Base-by-base conservation (phyloP, 2,329 filamentous ascomycete genomes). In the Cladobotryum protrusum region DNA sequence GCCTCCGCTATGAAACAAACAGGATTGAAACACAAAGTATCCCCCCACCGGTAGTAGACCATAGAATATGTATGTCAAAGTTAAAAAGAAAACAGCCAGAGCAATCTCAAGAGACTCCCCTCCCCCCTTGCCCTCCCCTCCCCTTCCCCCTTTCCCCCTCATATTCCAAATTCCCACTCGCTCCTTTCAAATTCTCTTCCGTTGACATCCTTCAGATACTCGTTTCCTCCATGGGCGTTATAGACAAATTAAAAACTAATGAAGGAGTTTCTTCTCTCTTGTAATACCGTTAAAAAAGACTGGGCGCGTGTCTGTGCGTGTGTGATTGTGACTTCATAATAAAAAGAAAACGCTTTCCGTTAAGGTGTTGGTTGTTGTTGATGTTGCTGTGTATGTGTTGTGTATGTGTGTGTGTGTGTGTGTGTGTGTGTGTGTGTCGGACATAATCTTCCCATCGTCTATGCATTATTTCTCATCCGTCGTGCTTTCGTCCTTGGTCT, bases 1-100 rank as follows among this genome's bases (percentile, higher is more conserved):
- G 61, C 63, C 61, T 64, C 61, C 61, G 62, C 63, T 65, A 67
- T 65, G 60, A 60, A 59, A 52, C 54, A 29, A 29, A 29, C 24
- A 29, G 24, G 24, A 29, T 29, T 29, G 6, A 53, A 56, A 50
- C 42, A 49, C 43, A 51, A 53, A 32, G 19, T n/a, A 45, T 40
- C 29, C 48, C 5, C 19, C 39, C 33, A 33, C 37, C 24, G 11
- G 24, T 29, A 29, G 11, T 4, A 24, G 7, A 29, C 24, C 24
- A 8, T 29, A 29, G 7, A 8, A 29, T 29, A 29, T 8, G 24
- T 29, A 29, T 29, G 24, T 29, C n/a, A 12, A 34, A 35, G 24
- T 29, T 33, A 44, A 32, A 43, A 48, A 17, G 34, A 41, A 29
- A 29, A 29, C 20, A 24, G 7, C 24, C 24, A 29, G 24, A 29